Evolutionary conservation across 192 early-diverging fungal genomes (phyloP).

Genomic region (Diversispora epigaea): DNA sequence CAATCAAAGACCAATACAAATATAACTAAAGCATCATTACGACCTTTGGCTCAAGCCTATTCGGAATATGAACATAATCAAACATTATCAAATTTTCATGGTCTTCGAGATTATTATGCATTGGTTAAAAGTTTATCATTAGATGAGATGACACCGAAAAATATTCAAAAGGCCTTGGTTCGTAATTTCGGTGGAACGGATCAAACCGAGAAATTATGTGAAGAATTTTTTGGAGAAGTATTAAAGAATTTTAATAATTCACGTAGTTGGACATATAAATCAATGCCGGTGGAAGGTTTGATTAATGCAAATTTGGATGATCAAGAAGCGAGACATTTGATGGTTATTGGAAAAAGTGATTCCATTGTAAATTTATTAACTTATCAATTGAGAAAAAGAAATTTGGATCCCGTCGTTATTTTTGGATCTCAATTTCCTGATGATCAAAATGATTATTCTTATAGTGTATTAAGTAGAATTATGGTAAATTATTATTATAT

Average conservation of each 20-base stretch:
- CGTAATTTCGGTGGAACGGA: slow-evolving; percentile 34
- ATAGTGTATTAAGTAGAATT: slow-evolving; percentile 32
- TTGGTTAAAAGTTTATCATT: slow-evolving; percentile 16
- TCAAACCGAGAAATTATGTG: background rate
- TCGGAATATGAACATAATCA: slow-evolving; percentile 21
- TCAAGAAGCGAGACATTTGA: slow-evolving; percentile 25
- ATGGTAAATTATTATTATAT: slow-evolving; percentile 9
- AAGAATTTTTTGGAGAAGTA: slow-evolving; percentile 10
- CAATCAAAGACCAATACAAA: background rate
- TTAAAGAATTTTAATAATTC: background rate
- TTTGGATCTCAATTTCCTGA: slow-evolving; percentile 34
- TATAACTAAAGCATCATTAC: background rate
- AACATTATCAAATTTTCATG: slow-evolving; percentile 30
- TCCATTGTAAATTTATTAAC: slow-evolving; percentile 23
- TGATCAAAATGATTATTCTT: slow-evolving; percentile 34
- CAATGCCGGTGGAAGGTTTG: slow-evolving; percentile 18
- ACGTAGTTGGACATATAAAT: background rate
- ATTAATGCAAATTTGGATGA: slow-evolving; percentile 25
- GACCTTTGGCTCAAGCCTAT: slow-evolving; percentile 23
- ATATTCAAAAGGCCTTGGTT: slow-evolving; percentile 14
- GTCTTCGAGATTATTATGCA: slow-evolving; percentile 30
- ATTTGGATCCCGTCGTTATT: slow-evolving; percentile 29
- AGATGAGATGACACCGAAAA: background rate
- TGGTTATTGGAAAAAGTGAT: slow-evolving; percentile 35
- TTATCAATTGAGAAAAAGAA: slow-evolving; percentile 19